These are phyloP conservation scores for Plantago ovata DNA, from an alignment of 257 asterid species.

Conservation along the genomic window DNA sequence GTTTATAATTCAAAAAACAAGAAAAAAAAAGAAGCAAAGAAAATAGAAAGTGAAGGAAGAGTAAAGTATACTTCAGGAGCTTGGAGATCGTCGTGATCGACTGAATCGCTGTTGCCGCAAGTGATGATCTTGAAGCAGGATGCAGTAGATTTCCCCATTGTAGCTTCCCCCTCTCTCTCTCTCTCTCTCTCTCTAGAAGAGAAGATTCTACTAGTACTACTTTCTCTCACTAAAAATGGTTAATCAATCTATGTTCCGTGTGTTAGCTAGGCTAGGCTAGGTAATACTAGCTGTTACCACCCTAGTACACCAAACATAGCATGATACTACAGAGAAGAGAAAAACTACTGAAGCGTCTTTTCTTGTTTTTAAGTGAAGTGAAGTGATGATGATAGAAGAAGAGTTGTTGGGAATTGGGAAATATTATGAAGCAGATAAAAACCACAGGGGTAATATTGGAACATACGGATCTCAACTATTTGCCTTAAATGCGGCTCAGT, in stretches of 20 bases:
- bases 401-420: conserved; percentile 21
- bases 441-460: conserved; percentile 18
- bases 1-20: neutral
- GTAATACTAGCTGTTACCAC: conserved; percentile 1
- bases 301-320: conserved; percentile 14
- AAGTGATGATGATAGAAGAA: no score
- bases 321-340: conserved; percentile 6
- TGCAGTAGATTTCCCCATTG: conserved; percentile 70
- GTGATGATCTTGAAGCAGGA: conserved; percentile 83
- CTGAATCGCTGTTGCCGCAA: conserved; percentile 61
- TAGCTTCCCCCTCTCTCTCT: conserved; percentile 18
- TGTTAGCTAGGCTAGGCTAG: conserved; percentile 6
- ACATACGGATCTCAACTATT: conserved; percentile 45
- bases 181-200: conserved; percentile 16
- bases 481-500: conserved; percentile 43
- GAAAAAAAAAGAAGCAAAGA: neutral
- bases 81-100: conserved; percentile 59
- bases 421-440: no score
- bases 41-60: neutral
- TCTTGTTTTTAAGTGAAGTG: conserved; percentile 18
- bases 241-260: no score
- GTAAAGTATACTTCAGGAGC: conserved; percentile 38
- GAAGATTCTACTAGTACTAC: no score
- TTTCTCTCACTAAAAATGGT: conserved; percentile 26
- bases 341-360: conserved; percentile 1